A percentile compares a stretch with the other conserved stretches of the same genome.
Evolutionary conservation across 495 filamentous ascomycete genomes (phyloP).

Genomic region (Lindgomyces ingoldianus): DNA sequence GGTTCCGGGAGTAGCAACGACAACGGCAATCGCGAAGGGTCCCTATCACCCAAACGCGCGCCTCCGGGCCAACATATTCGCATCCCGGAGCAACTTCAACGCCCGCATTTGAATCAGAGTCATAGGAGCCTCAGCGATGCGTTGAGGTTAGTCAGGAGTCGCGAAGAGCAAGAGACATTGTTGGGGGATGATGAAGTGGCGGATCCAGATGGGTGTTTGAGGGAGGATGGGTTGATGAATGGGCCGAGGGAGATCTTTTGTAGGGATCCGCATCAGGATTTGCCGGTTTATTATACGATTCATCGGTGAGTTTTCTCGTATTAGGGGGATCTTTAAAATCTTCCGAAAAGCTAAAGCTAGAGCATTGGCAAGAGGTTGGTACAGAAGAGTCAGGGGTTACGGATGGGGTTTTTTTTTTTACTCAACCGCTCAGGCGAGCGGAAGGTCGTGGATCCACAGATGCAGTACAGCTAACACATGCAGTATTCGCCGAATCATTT

Average conservation of each 20-base stretch:
- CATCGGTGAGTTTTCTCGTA: constrained; percentile 39
- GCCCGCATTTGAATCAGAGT: constrained; percentile 26
- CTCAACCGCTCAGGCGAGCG: too few relatives aligned
- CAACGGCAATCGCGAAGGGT: not conserved
- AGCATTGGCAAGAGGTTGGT: too few relatives aligned
- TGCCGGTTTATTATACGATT: constrained; percentile 44
- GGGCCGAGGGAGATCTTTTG: constrained; percentile 32
- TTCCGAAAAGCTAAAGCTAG: too few relatives aligned
- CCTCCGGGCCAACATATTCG: constrained; percentile 10
- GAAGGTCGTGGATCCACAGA: too few relatives aligned
- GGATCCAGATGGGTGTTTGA: constrained; percentile 44
- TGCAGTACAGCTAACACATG: too few relatives aligned
- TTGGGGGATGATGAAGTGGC: constrained; percentile 42
- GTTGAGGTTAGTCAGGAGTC: constrained; percentile 37
- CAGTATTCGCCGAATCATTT: constrained; percentile 44
- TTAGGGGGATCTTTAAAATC: too few relatives aligned
- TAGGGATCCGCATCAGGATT: constrained; percentile 39
- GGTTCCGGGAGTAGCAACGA: constrained; percentile 5
- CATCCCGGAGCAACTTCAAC: constrained; percentile 22
- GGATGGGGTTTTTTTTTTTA: not conserved
- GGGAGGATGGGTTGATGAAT: constrained; percentile 7
- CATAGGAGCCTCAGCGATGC: constrained; percentile 44
- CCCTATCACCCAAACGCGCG: constrained; percentile 3
- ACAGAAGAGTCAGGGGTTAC: not conserved
- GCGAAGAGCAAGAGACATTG: constrained; percentile 46